phyloP scores from a whole-genome alignment of 2,329 filamentous ascomycete species.

The Alternaria sp. region DNA sequence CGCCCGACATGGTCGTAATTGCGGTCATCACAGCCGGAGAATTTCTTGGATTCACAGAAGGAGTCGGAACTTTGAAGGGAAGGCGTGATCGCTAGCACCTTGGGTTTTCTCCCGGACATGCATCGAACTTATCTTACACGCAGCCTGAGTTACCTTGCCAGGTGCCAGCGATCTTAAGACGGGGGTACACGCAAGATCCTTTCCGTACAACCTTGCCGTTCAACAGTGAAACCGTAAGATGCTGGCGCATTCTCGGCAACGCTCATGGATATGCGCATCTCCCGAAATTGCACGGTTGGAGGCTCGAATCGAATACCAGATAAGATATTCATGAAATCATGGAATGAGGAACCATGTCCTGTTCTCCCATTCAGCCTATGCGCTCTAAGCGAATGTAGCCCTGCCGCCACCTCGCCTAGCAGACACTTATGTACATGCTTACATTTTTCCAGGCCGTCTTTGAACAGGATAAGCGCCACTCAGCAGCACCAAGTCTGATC shows the following conservation, averaged over 20 bases:
- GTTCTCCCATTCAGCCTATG: neutral
- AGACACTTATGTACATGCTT: neutral
- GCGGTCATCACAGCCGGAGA: conserved; percentile 2
- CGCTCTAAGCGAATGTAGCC: neutral
- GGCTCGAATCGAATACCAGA: neutral
- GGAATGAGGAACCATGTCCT: neutral
- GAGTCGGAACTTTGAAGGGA: neutral
- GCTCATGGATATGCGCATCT: neutral
- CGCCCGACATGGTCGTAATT: conserved; percentile 4
- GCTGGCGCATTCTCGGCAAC: neutral
- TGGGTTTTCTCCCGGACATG: neutral
- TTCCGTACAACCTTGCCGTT: conserved; percentile 4
- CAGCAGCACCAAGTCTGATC: neutral
- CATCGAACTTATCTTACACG: conserved; percentile 13
- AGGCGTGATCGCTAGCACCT: conserved; percentile 1
- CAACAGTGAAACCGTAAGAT: conserved; percentile 15
- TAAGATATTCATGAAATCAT: neutral
- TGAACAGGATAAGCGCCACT: neutral
- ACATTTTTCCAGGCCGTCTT: neutral
- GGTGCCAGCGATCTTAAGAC: conserved; percentile 3
- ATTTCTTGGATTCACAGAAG: neutral
- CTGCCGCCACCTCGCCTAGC: neutral
- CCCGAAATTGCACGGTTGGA: neutral
- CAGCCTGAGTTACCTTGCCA: conserved; percentile 5
- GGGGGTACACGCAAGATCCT: neutral